Evolutionary conservation across 1,284 basidiomycete species (phyloP), one percentile per base, ranked within the genome.

Genomic region (Lignosus rhinocerotis): DNA sequence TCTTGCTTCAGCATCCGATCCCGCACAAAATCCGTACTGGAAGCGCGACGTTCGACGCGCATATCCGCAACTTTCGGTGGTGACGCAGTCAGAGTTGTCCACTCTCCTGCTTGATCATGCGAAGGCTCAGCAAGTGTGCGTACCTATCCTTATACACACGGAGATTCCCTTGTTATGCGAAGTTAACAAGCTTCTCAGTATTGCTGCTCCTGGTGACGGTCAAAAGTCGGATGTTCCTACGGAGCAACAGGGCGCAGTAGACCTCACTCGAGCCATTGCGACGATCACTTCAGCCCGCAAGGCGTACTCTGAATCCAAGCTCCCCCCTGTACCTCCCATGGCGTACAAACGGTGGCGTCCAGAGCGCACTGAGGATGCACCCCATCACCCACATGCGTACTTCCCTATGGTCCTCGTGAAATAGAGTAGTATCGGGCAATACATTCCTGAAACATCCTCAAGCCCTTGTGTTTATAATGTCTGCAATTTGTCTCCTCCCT

Each of bases 11-110:
- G 90, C 91, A 19, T 92, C 90, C 50, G 91, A 93, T 73, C 83
- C 83, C 47, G 90, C 91, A 21, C 80, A 91, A 76, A 93, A 93
- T 73, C 90, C 89, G 63, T 98, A 98, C 83, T 94, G 88, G 87
- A 93, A 95, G 76, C 92, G 95, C 61, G 95, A 98, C 76, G 91
- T 95, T 68, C 88, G 96, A 60, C 87, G 95, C 59, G 87, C 87
- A 55, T 97, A 95, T 75, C 94, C 95, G 33, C 89, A 90, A 69
- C 86, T 94, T 43, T 94, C 90, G 11, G 87, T 91, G 32, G 83
- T 93, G 65, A 93, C 89, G 17, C 92, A 95, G 79, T 73, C 80
- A 17, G 88, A 93, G 72, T 80, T 95, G 41, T 90, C 94, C 7
- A 80, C 84, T 25, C 78, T 98, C 61, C 83, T 98, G 43, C 85